Percentiles rank a stretch among this genome's conserved stretches.
Conservation (phyloP, 805 yeast genomes). For the Kluyveromyces wickerhamii region DNA sequence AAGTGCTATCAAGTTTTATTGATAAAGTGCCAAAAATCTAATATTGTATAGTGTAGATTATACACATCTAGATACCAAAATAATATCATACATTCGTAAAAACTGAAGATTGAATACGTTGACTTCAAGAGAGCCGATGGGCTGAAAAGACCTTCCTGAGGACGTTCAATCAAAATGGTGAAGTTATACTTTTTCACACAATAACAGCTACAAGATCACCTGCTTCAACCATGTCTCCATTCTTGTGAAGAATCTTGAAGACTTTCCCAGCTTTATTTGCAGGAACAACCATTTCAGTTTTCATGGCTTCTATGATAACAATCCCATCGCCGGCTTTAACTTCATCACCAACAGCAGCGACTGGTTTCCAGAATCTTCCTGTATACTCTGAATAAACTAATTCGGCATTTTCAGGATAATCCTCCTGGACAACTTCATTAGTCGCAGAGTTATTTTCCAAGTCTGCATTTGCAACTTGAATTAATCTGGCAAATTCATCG, state of each 20-base stretch:
- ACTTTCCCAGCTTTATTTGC: constrained; percentile 70
- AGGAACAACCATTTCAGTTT: constrained; percentile 88
- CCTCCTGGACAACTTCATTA: constrained; percentile 39
- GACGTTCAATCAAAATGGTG: background rate
- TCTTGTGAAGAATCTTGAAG: constrained; percentile 60
- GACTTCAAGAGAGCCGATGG: too few relatives aligned
- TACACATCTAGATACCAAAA: too few relatives aligned
- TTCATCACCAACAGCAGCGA: constrained; percentile 68
- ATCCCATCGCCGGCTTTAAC: constrained; percentile 72
- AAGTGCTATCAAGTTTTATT: too few relatives aligned
- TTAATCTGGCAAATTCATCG: constrained; percentile 77
- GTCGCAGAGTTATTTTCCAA: constrained; percentile 46
- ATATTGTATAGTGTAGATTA: too few relatives aligned
- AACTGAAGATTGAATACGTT: too few relatives aligned
- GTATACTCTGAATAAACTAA: constrained; percentile 88
- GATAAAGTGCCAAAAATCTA: too few relatives aligned
- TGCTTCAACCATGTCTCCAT: constrained; percentile 95
- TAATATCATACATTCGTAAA: too few relatives aligned
- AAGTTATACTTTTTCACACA: background rate
- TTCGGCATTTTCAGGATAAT: constrained; percentile 70
- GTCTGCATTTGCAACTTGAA: constrained; percentile 74
- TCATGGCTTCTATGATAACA: constrained; percentile 94
- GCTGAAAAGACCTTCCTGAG: too few relatives aligned
- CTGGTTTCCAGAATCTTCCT: constrained; percentile 95
- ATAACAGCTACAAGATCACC: constrained; percentile 91